Conservation (phyloP, 129 eudicot genomes). For the Helichrysum umbraculigerum region DNA sequence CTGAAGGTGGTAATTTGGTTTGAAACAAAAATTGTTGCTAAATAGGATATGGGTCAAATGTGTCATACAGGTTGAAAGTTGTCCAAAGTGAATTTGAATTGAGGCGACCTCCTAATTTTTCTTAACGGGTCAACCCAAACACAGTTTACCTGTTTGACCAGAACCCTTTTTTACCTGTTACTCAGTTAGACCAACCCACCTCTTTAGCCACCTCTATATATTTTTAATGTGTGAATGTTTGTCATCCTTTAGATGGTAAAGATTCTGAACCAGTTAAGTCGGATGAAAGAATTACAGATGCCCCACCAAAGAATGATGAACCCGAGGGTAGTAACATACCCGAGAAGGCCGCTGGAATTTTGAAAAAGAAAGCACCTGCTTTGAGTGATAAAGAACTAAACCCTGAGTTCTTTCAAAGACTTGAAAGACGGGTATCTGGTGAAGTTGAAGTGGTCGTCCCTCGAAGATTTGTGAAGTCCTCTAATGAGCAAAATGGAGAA, state of each 20-base stretch:
- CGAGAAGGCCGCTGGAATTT: constrained; percentile 68
- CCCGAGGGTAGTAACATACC: constrained; percentile 53
- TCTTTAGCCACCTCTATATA: background rate
- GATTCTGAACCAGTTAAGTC: constrained; percentile 43
- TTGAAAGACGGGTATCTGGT: constrained; percentile 69
- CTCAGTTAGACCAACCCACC: background rate
- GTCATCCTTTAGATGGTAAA: constrained; percentile 52
- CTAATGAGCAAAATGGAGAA: constrained; percentile 48
- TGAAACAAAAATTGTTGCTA: background rate
- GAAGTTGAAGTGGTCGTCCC: constrained; percentile 96
- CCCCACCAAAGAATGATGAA: constrained; percentile 46
- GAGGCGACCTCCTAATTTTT: background rate
- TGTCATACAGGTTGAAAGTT: background rate
- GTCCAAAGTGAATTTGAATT: constrained; percentile 4
- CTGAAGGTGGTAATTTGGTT: background rate
- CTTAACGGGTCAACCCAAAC: background rate
- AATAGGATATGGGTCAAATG: background rate
- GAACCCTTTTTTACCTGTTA: background rate
- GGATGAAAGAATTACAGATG: constrained; percentile 46
- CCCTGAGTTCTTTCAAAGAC: constrained; percentile 89
- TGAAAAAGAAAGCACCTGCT: constrained; percentile 82
- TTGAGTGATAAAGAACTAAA: constrained; percentile 80
- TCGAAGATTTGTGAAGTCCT: constrained; percentile 62
- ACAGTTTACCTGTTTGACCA: background rate
- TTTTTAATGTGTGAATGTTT: constrained; percentile 1